These are phyloP conservation scores for Huntiella omanensis DNA, from an alignment of 2,329 filamentous ascomycete genomes.

Conservation along the genomic window DNA sequence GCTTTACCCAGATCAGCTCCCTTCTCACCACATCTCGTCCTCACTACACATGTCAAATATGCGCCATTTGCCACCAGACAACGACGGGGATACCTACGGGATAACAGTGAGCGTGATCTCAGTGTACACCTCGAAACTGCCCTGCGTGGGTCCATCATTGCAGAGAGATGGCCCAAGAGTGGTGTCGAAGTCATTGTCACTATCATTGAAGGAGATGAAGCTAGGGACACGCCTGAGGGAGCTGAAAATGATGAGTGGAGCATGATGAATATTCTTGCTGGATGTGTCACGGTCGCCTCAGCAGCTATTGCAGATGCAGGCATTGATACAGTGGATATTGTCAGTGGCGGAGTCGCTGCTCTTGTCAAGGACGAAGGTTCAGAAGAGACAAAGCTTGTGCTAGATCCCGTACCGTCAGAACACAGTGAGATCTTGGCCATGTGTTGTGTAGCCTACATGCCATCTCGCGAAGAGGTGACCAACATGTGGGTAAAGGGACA, in stretches of 20 bases:
- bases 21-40: constrained; percentile 80
- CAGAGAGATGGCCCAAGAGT: constrained; percentile 95
- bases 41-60: constrained; percentile 90
- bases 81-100: constrained; percentile 69
- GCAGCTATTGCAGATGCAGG: constrained; percentile 86
- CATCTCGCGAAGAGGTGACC: constrained; percentile 73
- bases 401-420: constrained; percentile 71
- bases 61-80: constrained; percentile 78
- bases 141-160: constrained; percentile 72
- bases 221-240: constrained; percentile 32
- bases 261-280: constrained; percentile 76
- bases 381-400: constrained; percentile 31
- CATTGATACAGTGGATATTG: constrained; percentile 85
- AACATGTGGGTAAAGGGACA: constrained; percentile 84
- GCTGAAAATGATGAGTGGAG: constrained; percentile 54
- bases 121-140: constrained; percentile 84
- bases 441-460: constrained; percentile 80
- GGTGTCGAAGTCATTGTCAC: constrained; percentile 90
- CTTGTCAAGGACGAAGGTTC: constrained; percentile 32
- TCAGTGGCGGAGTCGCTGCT: constrained; percentile 76
- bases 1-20: constrained; percentile 76
- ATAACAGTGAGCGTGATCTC: constrained; percentile 72
- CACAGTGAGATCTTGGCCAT: constrained; percentile 61
- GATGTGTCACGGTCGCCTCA: constrained; percentile 83
- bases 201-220: constrained; percentile 82